Evolutionary conservation across 1,139 yeast genomes (phyloP).

Genomic region (Scheffersomyces cryptocercus): DNA sequence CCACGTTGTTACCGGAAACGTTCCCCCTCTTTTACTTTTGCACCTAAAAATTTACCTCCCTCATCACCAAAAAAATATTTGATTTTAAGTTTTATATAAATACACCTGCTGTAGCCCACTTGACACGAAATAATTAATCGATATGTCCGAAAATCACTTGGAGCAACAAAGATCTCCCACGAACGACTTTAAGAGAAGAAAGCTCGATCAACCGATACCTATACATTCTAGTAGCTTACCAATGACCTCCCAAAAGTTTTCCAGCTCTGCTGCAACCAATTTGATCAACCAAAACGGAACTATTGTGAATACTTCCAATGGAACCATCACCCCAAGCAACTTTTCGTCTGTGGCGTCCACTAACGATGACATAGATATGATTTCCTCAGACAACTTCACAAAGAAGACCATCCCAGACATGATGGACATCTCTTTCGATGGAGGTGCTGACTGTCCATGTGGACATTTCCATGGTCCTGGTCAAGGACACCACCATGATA

Average conservation of each 20-base stretch:
- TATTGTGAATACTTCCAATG: slow-evolving; percentile 7
- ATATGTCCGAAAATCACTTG: not conserved
- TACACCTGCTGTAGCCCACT: not conserved
- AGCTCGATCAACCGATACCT: slow-evolving; percentile 11
- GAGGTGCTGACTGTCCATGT: slow-evolving; percentile 27
- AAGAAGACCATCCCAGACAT: not conserved
- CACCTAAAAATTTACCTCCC: too few relatives aligned
- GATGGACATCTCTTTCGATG: too few relatives aligned
- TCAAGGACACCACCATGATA: slow-evolving; percentile 28
- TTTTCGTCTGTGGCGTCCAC: not conserved
- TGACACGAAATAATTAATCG: not conserved
- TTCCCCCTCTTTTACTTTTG: not conserved
- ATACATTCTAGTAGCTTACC: not conserved
- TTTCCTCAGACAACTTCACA: slow-evolving; percentile 1
- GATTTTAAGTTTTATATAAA: not conserved
- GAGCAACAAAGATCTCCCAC: too few relatives aligned
- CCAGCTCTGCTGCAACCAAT: not conserved
- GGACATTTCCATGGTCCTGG: slow-evolving; percentile 41
- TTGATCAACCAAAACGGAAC: slow-evolving; percentile 7
- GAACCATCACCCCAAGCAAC: slow-evolving; percentile 10
- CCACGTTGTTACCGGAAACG: not conserved
- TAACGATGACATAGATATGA: slow-evolving; percentile 4
- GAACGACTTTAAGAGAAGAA: slow-evolving; percentile 7
- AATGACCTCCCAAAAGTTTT: not conserved
- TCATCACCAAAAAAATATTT: not conserved